Conservation (phyloP, 1,139 yeast genomes). For the Magnusiomyces tetraspermus region DNA sequence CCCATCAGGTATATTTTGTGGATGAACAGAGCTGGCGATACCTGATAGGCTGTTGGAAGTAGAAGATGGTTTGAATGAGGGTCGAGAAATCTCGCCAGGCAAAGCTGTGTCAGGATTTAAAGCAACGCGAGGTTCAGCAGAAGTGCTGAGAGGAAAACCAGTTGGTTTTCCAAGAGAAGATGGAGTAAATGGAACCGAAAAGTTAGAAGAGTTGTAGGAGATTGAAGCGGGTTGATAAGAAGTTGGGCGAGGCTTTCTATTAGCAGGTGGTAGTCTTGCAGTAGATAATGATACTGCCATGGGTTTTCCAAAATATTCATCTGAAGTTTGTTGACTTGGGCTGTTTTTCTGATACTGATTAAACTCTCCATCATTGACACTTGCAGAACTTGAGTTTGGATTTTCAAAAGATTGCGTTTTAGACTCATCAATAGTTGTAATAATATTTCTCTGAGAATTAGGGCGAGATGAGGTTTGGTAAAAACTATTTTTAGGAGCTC, state of each 20-base stretch:
- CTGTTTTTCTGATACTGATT: too few species aligned
- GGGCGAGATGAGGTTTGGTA: not conserved
- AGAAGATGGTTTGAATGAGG: slow-evolving; percentile 13
- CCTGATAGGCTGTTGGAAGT: slow-evolving; percentile 2
- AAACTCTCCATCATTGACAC: not conserved
- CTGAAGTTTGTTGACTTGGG: too few species aligned
- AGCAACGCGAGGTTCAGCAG: slow-evolving; percentile 31
- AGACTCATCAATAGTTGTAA: not conserved
- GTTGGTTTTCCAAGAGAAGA: slow-evolving; percentile 5
- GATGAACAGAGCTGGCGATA: too few species aligned
- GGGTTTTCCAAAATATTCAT: not conserved
- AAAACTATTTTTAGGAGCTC: too few species aligned
- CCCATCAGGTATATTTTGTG: not conserved
- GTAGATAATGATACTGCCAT: slow-evolving; percentile 9
- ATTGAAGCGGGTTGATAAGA: slow-evolving; percentile 30
- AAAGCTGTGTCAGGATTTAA: slow-evolving; percentile 31
- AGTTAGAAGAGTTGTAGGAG: slow-evolving; percentile 6
- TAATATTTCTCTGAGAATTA: not conserved
- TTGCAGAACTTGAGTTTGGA: not conserved
- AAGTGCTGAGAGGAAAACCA: slow-evolving; percentile 23
- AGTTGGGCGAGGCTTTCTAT: slow-evolving; percentile 34
- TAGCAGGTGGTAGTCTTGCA: slow-evolving; percentile 25
- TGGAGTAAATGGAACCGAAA: not conserved
- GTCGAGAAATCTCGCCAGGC: slow-evolving; percentile 32
- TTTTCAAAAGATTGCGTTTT: not conserved